phyloP scores from a whole-genome alignment of 306 rosid genomes.

The Lupinus albus region DNA sequence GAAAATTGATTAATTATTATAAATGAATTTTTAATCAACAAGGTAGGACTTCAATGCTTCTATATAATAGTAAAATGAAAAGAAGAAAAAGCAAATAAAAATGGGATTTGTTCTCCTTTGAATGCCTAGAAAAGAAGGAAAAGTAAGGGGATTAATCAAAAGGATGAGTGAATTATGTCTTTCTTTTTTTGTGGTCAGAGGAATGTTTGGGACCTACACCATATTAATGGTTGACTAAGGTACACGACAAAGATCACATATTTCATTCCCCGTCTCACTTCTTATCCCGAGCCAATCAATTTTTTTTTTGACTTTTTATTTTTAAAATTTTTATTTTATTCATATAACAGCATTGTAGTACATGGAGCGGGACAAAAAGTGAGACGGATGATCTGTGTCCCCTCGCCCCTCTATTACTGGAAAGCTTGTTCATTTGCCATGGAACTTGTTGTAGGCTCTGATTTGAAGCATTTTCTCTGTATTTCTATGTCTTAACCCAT shows the following conservation, averaged over 20 bases:
- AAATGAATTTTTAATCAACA: no score
- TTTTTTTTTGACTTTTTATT: no score
- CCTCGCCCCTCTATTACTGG: conserved; percentile 56
- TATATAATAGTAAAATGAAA: background rate
- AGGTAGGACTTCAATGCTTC: no score
- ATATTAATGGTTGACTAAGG: conserved; percentile 66
- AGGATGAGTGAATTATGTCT: conserved; percentile 41
- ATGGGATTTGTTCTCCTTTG: conserved; percentile 31
- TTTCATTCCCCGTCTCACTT: no score
- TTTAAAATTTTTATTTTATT: no score
- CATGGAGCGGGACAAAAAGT: no score
- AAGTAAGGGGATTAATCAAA: conserved; percentile 26
- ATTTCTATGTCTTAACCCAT: conserved; percentile 49
- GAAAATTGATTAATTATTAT: no score
- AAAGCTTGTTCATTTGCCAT: conserved; percentile 58
- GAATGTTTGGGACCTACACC: conserved; percentile 60
- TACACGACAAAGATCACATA: no score
- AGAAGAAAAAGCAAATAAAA: conserved; percentile 10
- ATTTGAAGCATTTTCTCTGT: conserved; percentile 38
- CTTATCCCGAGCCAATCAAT: no score
- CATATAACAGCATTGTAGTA: no score
- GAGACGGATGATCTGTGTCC: no score
- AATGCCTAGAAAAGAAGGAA: conserved; percentile 36
- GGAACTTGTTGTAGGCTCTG: conserved; percentile 48
- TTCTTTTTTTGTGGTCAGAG: conserved; percentile 55